Conservation (phyloP, 495 filamentous ascomycete species). For the Parathielavia hyrcaniae region DNA sequence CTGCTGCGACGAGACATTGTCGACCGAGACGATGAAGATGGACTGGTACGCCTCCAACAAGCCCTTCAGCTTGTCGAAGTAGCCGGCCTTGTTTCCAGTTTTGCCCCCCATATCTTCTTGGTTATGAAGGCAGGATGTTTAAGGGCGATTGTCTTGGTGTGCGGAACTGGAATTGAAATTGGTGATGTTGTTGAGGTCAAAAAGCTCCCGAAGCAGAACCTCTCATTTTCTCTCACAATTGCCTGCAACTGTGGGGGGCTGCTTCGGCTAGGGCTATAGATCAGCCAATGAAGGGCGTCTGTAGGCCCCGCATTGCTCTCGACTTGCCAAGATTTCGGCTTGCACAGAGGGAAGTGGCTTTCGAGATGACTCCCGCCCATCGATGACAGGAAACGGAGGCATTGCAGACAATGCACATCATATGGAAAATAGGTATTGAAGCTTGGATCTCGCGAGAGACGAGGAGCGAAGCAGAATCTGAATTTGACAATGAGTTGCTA, state of each 20-base stretch:
- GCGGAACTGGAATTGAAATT: conserved; percentile 18
- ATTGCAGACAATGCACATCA: no score
- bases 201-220: conserved; percentile 20
- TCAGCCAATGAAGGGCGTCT: conserved; percentile 19
- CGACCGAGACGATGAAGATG: conserved; percentile 94
- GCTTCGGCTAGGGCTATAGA: conserved; percentile 29
- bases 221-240: conserved; percentile 30
- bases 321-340: background rate
- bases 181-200: conserved; percentile 12
- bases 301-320: conserved; percentile 8
- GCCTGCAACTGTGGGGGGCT: conserved; percentile 26
- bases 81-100: conserved; percentile 84
- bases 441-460: no score
- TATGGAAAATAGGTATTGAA: no score
- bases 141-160: conserved; percentile 58
- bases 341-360: background rate
- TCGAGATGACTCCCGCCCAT: no score
- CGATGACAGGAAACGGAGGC: no score
- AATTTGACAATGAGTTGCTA: no score
- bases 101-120: conserved; percentile 99
- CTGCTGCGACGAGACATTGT: conserved; percentile 98
- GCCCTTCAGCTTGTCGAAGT: conserved; percentile 98
- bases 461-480: no score
- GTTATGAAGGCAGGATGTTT: conserved; percentile 92
- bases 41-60: conserved; percentile 86